Evolutionary conservation across 257 asterid genomes (phyloP), one percentile per base, ranked within the genome.

Genomic region (Jasminum sambac): DNA sequence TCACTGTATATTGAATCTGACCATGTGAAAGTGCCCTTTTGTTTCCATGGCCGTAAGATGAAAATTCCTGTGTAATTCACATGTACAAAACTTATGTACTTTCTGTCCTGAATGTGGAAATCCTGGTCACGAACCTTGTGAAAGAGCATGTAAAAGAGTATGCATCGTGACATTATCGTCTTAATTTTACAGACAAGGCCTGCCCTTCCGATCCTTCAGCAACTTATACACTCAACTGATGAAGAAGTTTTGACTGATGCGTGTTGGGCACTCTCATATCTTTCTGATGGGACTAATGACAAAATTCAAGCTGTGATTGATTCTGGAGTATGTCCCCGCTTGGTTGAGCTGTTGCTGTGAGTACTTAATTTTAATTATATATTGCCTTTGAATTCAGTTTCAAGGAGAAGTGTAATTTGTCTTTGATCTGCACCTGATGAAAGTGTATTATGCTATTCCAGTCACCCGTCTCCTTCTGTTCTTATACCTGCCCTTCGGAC

Each of bases 181-280:
- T 61, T 67, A 48, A 39, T 77, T 59, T 39, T 74, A 59, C 90
- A 92, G 98, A 85, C 89, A 5, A 90, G 77, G 70, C 96, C 96
- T 17, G 94, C 98, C 5, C 96, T 92, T 75, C 97, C 97, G 34
- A 60, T 85, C 76, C 98, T 92, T 76, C 80, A 77, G 67, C 92
- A 79, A 44, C 96, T 92, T 70, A 72, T 90, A 61, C 84, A 84
- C 68, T 88, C 96, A 36, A 85, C 74, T 61, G 98, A 92, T 82
- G 98, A 92, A 70, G 98, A 92, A 84, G 96, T 92, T 58, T 60
- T 90, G 65, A 90, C 96, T 40, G 98, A 92, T 82, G 94, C 96
- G 43, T 92, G 96, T 60, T 92, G 96, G 98, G 96, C 98, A 1
- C 90, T 92, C 64, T 92, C 96, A 23, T 92, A 90, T 76, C 95